phyloP scores from a whole-genome alignment of 2,329 filamentous ascomycete species.

The Macrophomina phaseolina region DNA sequence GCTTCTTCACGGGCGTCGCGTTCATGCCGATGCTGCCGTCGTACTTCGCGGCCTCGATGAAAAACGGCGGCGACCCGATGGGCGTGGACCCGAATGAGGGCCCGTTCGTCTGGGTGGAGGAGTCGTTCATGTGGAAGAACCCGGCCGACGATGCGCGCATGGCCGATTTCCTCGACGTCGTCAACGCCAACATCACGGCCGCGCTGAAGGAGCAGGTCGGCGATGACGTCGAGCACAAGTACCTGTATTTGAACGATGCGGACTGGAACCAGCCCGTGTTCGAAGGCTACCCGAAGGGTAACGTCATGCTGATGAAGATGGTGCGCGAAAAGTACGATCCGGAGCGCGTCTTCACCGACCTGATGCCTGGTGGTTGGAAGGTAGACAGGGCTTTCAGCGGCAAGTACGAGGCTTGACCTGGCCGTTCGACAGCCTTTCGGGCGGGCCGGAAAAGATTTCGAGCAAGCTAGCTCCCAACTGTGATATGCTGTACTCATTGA shows the following conservation, averaged over 20 bases:
- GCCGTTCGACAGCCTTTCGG: too few species aligned
- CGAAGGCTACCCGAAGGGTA: constrained; percentile 37
- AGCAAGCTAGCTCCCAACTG: too few species aligned
- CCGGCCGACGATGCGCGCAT: constrained; percentile 15
- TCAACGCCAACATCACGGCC: not conserved
- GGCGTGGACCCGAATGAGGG: constrained; percentile 11
- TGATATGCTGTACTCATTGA: too few species aligned
- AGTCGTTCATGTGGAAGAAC: constrained; percentile 28
- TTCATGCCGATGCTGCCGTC: constrained; percentile 27
- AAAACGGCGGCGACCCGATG: constrained; percentile 32
- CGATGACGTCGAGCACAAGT: constrained; percentile 21
- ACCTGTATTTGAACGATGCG: constrained; percentile 36
- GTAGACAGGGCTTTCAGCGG: constrained; percentile 23
- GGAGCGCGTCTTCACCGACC: constrained; percentile 34
- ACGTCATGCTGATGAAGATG: constrained; percentile 36
- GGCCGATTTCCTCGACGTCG: not conserved
- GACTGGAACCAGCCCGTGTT: constrained; percentile 37
- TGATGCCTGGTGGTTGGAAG: constrained; percentile 37
- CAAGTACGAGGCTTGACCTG: not conserved
- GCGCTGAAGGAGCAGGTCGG: constrained; percentile 1
- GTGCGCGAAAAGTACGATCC: constrained; percentile 42
- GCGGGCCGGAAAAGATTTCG: too few species aligned
- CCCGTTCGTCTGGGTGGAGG: constrained; percentile 29
- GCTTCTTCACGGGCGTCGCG: constrained; percentile 33
- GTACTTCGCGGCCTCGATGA: not conserved